phyloP scores from a whole-genome alignment of 2,329 filamentous ascomycete genomes.

The Madurella fahalii region DNA sequence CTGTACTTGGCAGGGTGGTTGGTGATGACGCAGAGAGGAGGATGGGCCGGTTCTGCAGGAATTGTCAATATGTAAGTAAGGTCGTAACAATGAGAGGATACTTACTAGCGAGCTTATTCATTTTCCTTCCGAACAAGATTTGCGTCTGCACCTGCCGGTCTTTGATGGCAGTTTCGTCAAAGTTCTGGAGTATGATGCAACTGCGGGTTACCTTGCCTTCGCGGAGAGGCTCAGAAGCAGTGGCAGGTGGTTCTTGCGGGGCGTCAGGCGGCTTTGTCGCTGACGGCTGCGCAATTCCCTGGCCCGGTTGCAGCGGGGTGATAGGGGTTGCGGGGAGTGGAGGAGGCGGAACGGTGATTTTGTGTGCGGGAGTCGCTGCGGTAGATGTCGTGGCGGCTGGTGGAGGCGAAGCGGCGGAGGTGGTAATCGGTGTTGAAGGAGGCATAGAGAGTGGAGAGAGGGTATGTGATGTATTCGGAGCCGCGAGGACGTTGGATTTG shows the following conservation, averaged over 20 bases:
- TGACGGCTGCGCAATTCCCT: constrained; percentile 15
- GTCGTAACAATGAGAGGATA: constrained; percentile 4
- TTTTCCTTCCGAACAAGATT: constrained; percentile 56
- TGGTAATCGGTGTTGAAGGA: constrained; percentile 7
- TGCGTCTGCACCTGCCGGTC: constrained; percentile 55
- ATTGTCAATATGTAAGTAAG: constrained; percentile 19
- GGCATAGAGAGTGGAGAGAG: constrained; percentile 25
- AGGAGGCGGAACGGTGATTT: constrained; percentile 1
- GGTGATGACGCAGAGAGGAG: constrained; percentile 73
- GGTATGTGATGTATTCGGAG: constrained; percentile 26
- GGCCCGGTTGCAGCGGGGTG: constrained; percentile 10
- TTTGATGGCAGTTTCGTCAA: constrained; percentile 52
- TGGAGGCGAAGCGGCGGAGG: not conserved
- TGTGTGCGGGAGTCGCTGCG: not conserved
- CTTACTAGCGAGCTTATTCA: constrained; percentile 54
- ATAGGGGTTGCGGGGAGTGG: constrained; percentile 5
- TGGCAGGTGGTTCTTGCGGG: constrained; percentile 26
- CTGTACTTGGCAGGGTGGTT: constrained; percentile 75
- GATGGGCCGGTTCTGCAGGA: constrained; percentile 45
- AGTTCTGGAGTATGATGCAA: constrained; percentile 58
- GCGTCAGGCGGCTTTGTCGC: constrained; percentile 23
- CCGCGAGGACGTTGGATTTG: constrained; percentile 28
- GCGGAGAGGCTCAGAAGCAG: constrained; percentile 27
- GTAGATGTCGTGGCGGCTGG: not conserved
- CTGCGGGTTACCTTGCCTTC: constrained; percentile 53